Conservation (phyloP, 1,139 yeast species). For the Candida tetrigidarum region DNA sequence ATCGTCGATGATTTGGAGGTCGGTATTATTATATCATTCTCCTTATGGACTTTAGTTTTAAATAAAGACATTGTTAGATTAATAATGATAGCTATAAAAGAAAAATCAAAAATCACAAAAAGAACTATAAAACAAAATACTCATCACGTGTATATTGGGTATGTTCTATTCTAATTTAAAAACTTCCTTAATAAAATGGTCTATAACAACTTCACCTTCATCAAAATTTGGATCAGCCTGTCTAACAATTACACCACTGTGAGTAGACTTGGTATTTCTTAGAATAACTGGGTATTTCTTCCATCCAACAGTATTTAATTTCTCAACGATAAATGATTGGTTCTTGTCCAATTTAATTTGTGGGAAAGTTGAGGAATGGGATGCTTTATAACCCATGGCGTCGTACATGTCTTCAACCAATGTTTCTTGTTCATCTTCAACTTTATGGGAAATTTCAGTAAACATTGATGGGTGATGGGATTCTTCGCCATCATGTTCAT, state of each 20-base stretch:
- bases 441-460: slow-evolving; percentile 24
- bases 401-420: slow-evolving; percentile 65
- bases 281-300: slow-evolving; percentile 72
- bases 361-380: slow-evolving; percentile 35
- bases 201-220: slow-evolving; percentile 71
- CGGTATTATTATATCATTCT: background rate
- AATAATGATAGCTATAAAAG: background rate
- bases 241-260: slow-evolving; percentile 82
- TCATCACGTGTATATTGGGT: background rate
- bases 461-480: slow-evolving; percentile 11
- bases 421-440: slow-evolving; percentile 58
- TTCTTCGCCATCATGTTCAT: slow-evolving; percentile 20
- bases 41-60: slow-evolving; percentile 1
- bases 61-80: slow-evolving; percentile 2
- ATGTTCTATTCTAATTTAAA: slow-evolving; percentile 22
- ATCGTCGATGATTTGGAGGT: slow-evolving; percentile 3
- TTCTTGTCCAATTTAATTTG: slow-evolving; percentile 38
- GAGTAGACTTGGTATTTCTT: slow-evolving; percentile 66
- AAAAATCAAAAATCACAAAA: background rate
- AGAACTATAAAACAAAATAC: background rate
- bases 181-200: slow-evolving; percentile 59
- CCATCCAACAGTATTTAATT: slow-evolving; percentile 67
- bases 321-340: slow-evolving; percentile 58
- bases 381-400: slow-evolving; percentile 50
- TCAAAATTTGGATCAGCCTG: slow-evolving; percentile 52